phyloP scores from a whole-genome alignment of 306 rosid genomes.

The Ziziphus jujuba region DNA sequence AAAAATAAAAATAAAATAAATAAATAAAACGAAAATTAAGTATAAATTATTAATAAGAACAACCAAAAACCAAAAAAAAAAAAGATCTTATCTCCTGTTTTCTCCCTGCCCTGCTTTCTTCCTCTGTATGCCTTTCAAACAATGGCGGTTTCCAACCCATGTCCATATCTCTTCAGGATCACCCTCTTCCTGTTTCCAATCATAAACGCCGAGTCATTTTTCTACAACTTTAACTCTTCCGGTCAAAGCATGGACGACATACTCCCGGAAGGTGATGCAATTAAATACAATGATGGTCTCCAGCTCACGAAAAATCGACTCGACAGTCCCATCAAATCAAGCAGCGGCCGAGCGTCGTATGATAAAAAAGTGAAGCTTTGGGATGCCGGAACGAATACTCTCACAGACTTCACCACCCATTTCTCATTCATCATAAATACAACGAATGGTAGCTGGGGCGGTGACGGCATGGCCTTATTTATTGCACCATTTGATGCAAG shows the following conservation, averaged over 20 bases:
- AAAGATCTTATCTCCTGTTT: too few species aligned
- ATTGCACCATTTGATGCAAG: slow-evolving; percentile 50
- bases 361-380: slow-evolving; percentile 50
- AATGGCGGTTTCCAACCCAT: slow-evolving; percentile 35
- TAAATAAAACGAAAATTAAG: too few species aligned
- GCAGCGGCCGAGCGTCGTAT: slow-evolving; percentile 59
- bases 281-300: slow-evolving; percentile 36
- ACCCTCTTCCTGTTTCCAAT: slow-evolving; percentile 21
- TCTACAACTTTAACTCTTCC: slow-evolving; percentile 49
- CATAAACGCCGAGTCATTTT: slow-evolving; percentile 30
- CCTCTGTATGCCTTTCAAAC: slow-evolving; percentile 8
- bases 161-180: slow-evolving; percentile 12
- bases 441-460: background rate
- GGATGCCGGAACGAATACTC: slow-evolving; percentile 40
- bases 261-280: slow-evolving; percentile 49
- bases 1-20: too few species aligned
- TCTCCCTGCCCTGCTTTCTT: background rate
- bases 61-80: too few species aligned
- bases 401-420: slow-evolving; percentile 73
- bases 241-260: slow-evolving; percentile 30
- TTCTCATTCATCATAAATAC: slow-evolving; percentile 55
- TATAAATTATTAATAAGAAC: too few species aligned
- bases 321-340: slow-evolving; percentile 36
- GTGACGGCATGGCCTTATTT: slow-evolving; percentile 74
- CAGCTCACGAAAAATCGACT: slow-evolving; percentile 60